phyloP scores from a whole-genome alignment of 352 stramenopile genomes.

The Phytophthora aleatoria region DNA sequence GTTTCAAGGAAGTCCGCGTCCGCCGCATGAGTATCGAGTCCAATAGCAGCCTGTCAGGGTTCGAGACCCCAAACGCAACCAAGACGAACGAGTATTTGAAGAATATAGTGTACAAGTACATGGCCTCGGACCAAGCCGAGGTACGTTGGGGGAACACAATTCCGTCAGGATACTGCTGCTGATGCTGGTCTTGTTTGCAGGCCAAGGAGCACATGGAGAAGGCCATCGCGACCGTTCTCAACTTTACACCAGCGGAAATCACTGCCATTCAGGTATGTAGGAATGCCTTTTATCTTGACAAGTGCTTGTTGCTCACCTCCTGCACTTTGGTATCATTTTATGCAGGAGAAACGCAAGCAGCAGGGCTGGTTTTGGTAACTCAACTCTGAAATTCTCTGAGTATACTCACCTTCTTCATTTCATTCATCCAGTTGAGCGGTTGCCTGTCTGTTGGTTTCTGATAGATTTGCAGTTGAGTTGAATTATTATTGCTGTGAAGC shows the following conservation, averaged over 20 bases:
- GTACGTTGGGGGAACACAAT: slow-evolving; percentile 22
- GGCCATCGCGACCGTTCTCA: slow-evolving; percentile 86
- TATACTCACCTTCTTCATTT: slow-evolving; percentile 4
- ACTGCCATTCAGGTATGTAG: slow-evolving; percentile 53
- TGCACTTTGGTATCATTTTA: not conserved
- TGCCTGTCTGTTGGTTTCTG: slow-evolving; percentile 1
- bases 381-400: slow-evolving; percentile 16
- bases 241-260: slow-evolving; percentile 78
- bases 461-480: slow-evolving; percentile 10
- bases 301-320: not conserved
- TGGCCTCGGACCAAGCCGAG: slow-evolving; percentile 85
- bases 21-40: slow-evolving; percentile 82
- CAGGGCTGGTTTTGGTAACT: slow-evolving; percentile 74
- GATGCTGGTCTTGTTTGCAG: slow-evolving; percentile 26
- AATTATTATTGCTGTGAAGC: slow-evolving; percentile 17
- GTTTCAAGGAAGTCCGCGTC: slow-evolving; percentile 44
- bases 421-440: not conserved
- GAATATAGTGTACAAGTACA: slow-evolving; percentile 93
- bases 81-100: slow-evolving; percentile 91
- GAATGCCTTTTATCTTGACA: not conserved
- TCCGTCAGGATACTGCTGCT: not conserved
- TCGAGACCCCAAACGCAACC: slow-evolving; percentile 80
- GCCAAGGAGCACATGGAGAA: slow-evolving; percentile 91
- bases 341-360: slow-evolving; percentile 62
- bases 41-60: slow-evolving; percentile 79